Percentiles rank a stretch among this genome's conserved stretches.
Evolutionary conservation across 148 eudicot genomes (phyloP).

Genomic region (Camellia sinensis): DNA sequence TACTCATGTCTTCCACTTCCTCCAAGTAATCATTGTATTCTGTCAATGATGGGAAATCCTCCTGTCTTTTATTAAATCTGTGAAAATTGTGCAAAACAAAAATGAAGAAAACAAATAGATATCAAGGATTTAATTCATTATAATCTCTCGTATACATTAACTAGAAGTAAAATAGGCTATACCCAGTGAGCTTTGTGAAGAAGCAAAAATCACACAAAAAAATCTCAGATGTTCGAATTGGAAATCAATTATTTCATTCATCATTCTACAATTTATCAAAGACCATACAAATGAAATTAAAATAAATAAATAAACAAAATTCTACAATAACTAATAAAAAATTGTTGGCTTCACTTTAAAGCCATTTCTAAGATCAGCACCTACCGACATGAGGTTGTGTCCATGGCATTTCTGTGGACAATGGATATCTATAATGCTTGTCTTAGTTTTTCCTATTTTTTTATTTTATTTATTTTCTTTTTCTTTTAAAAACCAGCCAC

Average conservation of each 20-base stretch:
- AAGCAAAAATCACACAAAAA: too few relatives aligned
- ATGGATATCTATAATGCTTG: background rate
- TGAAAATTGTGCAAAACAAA: background rate
- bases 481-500: too few relatives aligned
- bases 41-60: slow-evolving; percentile 73
- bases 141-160: background rate
- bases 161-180: background rate
- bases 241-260: background rate
- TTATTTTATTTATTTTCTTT: too few relatives aligned
- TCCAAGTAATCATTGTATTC: slow-evolving; percentile 96
- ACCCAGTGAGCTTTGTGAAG: too few relatives aligned
- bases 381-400: background rate
- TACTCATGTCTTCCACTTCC: slow-evolving; percentile 96
- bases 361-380: background rate
- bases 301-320: background rate
- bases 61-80: slow-evolving; percentile 90
- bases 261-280: slow-evolving; percentile 5
- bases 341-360: background rate
- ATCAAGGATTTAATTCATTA: background rate
- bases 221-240: background rate
- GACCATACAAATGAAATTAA: background rate
- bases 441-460: background rate
- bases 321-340: background rate
- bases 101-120: background rate
- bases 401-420: background rate